Evolutionary conservation across 345 rosid genomes (phyloP), one percentile per base, ranked within the genome.

Genomic region (Gossypium turneri): DNA sequence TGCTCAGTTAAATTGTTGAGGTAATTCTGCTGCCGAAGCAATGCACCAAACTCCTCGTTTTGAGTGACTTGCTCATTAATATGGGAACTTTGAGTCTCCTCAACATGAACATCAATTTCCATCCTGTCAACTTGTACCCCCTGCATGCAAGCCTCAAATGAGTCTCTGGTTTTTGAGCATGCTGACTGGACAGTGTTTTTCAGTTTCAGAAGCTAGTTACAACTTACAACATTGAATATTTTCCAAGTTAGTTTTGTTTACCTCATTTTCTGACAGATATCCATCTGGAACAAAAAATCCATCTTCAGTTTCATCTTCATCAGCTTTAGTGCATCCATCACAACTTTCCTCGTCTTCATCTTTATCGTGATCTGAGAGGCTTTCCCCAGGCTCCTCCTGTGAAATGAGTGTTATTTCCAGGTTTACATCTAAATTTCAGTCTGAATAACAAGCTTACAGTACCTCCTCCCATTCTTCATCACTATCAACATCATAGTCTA

Each of bases 401-500:
- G 52, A 68, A 74, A 78, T 38, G 17, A 61, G 68, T 56, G 63
- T 13, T 41, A 76, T 70, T 67, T 60, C 16, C 20, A 73, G 45
- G 38, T 53, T 50, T 27, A 70, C 67, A 22, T 45, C 16, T 13
- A 16, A 79, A 66, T 63, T 74, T 57, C 34, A 50, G 65, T 65
- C 51, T 41, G 19, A 67, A 58, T 16, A 52, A 27, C 44, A 70
- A 77, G 48, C 17, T 43, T 11, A 59, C 29, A 12, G 25, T 79
- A 93, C 97, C 99, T 95, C 98, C 85, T 93, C 96, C 97, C 98
- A 95, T 84, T 93, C 99, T 81, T 93, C 98, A 66, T 95, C 98
- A 69, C 98, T 95, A 41, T 95, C 99, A 78, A 90, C 76, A 12
- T 95, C 95, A 78, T 95, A 95, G 73, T 91, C 99, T 79, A 95